Evolutionary conservation across 805 yeast species (phyloP).

Genomic region (Diddensiella caesifluorescens): DNA sequence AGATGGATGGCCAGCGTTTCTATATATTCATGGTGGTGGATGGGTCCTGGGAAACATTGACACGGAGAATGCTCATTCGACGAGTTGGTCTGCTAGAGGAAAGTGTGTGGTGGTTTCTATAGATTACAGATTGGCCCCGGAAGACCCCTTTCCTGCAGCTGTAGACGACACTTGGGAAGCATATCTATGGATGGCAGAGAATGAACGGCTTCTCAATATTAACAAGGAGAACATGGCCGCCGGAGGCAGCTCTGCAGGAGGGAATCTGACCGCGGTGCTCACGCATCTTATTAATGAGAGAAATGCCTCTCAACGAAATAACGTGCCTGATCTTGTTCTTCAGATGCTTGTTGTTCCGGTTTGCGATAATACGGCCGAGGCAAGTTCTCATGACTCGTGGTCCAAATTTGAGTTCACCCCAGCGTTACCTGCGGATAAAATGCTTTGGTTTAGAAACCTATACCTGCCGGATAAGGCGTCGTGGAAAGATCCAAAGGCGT

Average conservation of each 20-base stretch:
- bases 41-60: slow-evolving; percentile 39
- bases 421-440: slow-evolving; percentile 43
- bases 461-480: slow-evolving; percentile 37
- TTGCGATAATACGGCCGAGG: slow-evolving; percentile 28
- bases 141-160: slow-evolving; percentile 45
- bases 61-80: slow-evolving; percentile 41
- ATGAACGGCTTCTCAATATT: slow-evolving; percentile 15
- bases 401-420: slow-evolving; percentile 27
- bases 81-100: slow-evolving; percentile 36
- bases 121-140: slow-evolving; percentile 48
- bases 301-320: slow-evolving; percentile 22
- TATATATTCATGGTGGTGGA: slow-evolving; percentile 45
- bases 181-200: slow-evolving; percentile 13
- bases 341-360: slow-evolving; percentile 41
- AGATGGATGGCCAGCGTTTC: slow-evolving; percentile 34
- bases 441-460: slow-evolving; percentile 43
- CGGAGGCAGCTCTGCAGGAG: slow-evolving; percentile 47
- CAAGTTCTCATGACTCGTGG: slow-evolving; percentile 35
- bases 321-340: slow-evolving; percentile 35
- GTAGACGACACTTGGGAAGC: slow-evolving; percentile 42
- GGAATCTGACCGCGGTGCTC: slow-evolving; percentile 31
- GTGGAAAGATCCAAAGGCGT: slow-evolving; percentile 34
- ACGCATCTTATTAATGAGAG: slow-evolving; percentile 28
- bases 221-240: slow-evolving; percentile 32
- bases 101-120: slow-evolving; percentile 40